Evolutionary conservation across 2,329 filamentous ascomycete genomes (phyloP), one percentile per base, ranked within the genome.

Genomic region (Fusarium subtropicale): DNA sequence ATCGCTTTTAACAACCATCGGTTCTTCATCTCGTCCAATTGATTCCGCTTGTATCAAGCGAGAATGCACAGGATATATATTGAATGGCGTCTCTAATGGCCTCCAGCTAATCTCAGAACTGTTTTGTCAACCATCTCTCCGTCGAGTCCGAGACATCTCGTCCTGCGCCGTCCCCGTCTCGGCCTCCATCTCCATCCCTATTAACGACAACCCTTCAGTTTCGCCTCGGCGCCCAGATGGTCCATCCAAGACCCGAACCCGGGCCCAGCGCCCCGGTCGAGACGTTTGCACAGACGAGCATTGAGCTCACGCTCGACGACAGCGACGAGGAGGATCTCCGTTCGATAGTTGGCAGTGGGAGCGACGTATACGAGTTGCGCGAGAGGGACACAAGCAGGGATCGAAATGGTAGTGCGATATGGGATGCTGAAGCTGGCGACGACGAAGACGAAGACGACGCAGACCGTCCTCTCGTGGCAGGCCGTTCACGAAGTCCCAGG

Each of bases 201-300:
- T 55, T 33, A 30, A 33, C 31, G 46, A 12, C n/a, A 47, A 24
- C 22, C 53, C 30, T 55, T 47, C 36, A 44, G 36, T 44, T 41
- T 56, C 44, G 41, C 55, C 22, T 55, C 26, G 52, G 55, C 71
- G 71, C 34, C 62, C 52, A 53, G 46, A 75, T 74, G 74, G 69
- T 65, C 56, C 68, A 67, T 45, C 70, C 63, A 53, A 55, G 64
- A 54, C 65, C 72, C 75, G 60, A 71, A 50, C 47, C 28, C 42
- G 44, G 68, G 51, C 51, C 48, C 47, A 63, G 56, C 54, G 38
- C 60, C 8, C 57, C 62, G 22, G 76, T 76, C 52, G 76, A 79
- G 22, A 77, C 78, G n/a, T 81, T 81, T 69, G 79, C 80, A 52
- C 80, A 80, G 71, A 81, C 79, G 34, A 77, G 78, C 44, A 75